Evolutionary conservation across 768 basidiomycete genomes (phyloP), one percentile per base, ranked within the genome.

Genomic region (Rhodotorula paludigena): DNA sequence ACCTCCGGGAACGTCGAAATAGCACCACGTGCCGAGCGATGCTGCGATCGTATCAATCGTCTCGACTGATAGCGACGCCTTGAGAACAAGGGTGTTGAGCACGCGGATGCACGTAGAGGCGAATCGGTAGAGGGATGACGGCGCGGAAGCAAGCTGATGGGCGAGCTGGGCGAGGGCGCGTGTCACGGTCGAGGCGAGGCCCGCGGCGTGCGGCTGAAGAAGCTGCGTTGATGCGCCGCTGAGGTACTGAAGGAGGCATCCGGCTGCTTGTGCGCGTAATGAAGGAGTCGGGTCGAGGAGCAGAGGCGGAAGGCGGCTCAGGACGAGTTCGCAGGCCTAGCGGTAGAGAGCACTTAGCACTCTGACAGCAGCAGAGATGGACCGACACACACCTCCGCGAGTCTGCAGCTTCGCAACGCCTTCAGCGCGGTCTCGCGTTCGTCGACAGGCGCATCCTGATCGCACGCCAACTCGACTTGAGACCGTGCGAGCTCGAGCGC

Each of bases 31-130:
- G 8, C 39, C 49, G 0, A 60, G n/a, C 15, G 48, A 2, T 4
- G 47, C 10, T 2, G 33, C 51, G 23, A 61, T 1, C 1, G 23
- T 5, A 1, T 42, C 45, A 18, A 41, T 21, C 3, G 18, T 25
- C 15, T 67, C 70, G n/a, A 20, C 1, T 0, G 54, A 3, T 1
- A 64, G 28, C 0, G 55, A 36, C 4, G 57, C 3, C 21, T 64
- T 67, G 41, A 49, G 23, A 14, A 57, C 14, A 44, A 64, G 15
- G 7, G 28, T n/a, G 59, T 21, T 61, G 60, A 71, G 62, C 3
- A 71, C 36, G 14, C 66, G 65, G 21, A 71, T 36, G 14, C 32
- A 52, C 33, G 65, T 67, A 16, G 62, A 53, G 32, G 55, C 63
- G 70, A 71, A 47, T 2, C 60, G 62, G 32, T 42, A 54, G 11